Evolutionary conservation across 768 basidiomycete genomes (phyloP).

Genomic region (Plicaturopsis crispa): DNA sequence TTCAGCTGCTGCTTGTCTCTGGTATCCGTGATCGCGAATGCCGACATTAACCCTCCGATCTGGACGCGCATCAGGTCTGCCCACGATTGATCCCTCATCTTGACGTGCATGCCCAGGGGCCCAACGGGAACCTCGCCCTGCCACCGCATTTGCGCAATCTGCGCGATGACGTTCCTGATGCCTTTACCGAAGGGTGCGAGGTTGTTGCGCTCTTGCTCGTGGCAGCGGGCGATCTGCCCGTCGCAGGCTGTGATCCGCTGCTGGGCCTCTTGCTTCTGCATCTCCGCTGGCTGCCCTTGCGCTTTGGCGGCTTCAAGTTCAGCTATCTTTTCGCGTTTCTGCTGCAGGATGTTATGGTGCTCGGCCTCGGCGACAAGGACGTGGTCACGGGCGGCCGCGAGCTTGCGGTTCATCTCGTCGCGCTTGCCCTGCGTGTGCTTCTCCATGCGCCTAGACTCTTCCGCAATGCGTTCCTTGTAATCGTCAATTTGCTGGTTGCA

Average conservation of each 20-base stretch:
- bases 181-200: conserved; percentile 56
- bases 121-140: conserved; percentile 61
- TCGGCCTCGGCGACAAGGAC: conserved; percentile 31
- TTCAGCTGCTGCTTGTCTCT: conserved; percentile 55
- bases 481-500: conserved; percentile 24
- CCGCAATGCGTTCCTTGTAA: conserved; percentile 38
- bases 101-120: conserved; percentile 76
- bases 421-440: conserved; percentile 54
- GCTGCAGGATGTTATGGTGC: conserved; percentile 20
- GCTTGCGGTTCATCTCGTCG: conserved; percentile 44
- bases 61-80: conserved; percentile 56
- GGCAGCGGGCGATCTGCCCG: conserved; percentile 40
- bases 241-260: conserved; percentile 37
- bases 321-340: conserved; percentile 23
- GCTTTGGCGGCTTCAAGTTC: conserved; percentile 23
- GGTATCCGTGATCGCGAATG: conserved; percentile 70
- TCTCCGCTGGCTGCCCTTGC: conserved; percentile 30
- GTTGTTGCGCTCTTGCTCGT: conserved; percentile 46
- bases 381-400: conserved; percentile 36
- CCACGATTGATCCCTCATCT: conserved; percentile 64
- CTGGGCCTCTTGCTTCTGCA: conserved; percentile 22
- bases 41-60: conserved; percentile 49
- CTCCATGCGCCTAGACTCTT: conserved; percentile 47
- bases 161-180: conserved; percentile 49
- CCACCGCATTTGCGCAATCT: conserved; percentile 50